phyloP scores from a whole-genome alignment of 768 basidiomycete species.

The Vararia minispora region DNA sequence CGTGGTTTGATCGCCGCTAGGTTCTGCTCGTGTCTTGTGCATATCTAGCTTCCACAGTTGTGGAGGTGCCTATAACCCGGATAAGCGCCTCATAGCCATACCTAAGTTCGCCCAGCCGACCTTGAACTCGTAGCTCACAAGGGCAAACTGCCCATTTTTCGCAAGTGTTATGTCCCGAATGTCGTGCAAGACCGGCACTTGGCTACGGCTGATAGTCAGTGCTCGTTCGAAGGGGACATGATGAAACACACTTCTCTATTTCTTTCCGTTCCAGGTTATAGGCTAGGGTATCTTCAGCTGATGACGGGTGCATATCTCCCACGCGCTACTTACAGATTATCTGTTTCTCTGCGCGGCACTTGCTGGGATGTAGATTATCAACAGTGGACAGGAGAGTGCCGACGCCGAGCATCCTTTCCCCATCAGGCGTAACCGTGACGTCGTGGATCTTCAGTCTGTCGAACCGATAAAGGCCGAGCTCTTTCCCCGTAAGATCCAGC shows the following conservation, averaged over 20 bases:
- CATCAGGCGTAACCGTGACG: slow-evolving; percentile 59
- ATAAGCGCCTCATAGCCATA: neutral
- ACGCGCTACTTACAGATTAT: slow-evolving; percentile 41
- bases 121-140: slow-evolving; percentile 69
- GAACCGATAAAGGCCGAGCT: slow-evolving; percentile 47
- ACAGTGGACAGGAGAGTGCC: slow-evolving; percentile 57
- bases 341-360: slow-evolving; percentile 62
- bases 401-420: slow-evolving; percentile 52
- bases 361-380: slow-evolving; percentile 54
- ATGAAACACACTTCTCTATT: slow-evolving; percentile 47
- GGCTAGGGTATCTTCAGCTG: slow-evolving; percentile 26
- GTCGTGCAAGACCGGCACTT: slow-evolving; percentile 63
- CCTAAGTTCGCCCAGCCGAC: slow-evolving; percentile 20
- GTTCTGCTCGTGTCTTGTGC: slow-evolving; percentile 35
- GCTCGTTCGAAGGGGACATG: neutral
- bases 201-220: slow-evolving; percentile 26
- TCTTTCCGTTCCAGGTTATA: slow-evolving; percentile 56
- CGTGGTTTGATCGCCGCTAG: too few relatives aligned
- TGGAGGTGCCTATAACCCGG: slow-evolving; percentile 45
- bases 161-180: slow-evolving; percentile 62
- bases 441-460: slow-evolving; percentile 56
- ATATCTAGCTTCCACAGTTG: slow-evolving; percentile 67
- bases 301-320: neutral
- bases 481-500: slow-evolving; percentile 48
- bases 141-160: slow-evolving; percentile 44